These are phyloP conservation scores for Globisporangium lucens DNA, from an alignment of 352 stramenopile genomes.

Conservation along the genomic window DNA sequence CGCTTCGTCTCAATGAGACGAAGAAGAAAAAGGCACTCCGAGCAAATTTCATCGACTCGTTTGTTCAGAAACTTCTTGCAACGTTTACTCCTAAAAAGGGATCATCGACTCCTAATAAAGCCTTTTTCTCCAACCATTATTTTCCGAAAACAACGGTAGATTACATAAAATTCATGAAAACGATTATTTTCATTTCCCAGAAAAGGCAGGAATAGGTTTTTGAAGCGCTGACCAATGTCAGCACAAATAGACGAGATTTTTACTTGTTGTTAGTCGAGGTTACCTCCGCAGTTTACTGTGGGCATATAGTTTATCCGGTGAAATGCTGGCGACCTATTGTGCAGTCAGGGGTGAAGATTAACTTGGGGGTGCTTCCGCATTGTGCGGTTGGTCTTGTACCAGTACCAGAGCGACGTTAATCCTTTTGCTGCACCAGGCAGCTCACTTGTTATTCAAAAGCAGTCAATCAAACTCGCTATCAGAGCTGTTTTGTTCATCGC, in stretches of 20 bases:
- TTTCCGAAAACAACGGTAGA: too few relatives aligned
- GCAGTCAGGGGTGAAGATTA: neutral
- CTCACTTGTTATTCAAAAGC: too few relatives aligned
- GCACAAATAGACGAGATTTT: too few relatives aligned
- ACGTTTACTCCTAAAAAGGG: neutral
- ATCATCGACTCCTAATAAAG: neutral
- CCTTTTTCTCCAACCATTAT: too few relatives aligned
- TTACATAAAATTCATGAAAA: too few relatives aligned
- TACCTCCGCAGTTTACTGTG: neutral
- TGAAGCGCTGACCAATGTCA: too few relatives aligned
- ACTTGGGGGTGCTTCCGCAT: conserved; percentile 1
- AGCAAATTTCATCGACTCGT: conserved; percentile 3
- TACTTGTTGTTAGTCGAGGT: too few relatives aligned
- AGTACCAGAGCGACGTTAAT: neutral
- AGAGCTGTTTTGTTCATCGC: too few relatives aligned
- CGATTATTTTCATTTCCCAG: too few relatives aligned
- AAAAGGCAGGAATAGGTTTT: too few relatives aligned
- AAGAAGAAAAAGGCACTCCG: neutral
- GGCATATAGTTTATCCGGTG: neutral
- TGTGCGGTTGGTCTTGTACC: neutral
- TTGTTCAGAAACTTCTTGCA: neutral
- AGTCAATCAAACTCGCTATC: too few relatives aligned
- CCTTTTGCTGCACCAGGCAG: too few relatives aligned
- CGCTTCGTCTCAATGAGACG: neutral
- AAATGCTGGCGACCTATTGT: neutral